Evolutionary conservation across 2,329 filamentous ascomycete genomes (phyloP).

Genomic region (Aspergillus flavus): DNA sequence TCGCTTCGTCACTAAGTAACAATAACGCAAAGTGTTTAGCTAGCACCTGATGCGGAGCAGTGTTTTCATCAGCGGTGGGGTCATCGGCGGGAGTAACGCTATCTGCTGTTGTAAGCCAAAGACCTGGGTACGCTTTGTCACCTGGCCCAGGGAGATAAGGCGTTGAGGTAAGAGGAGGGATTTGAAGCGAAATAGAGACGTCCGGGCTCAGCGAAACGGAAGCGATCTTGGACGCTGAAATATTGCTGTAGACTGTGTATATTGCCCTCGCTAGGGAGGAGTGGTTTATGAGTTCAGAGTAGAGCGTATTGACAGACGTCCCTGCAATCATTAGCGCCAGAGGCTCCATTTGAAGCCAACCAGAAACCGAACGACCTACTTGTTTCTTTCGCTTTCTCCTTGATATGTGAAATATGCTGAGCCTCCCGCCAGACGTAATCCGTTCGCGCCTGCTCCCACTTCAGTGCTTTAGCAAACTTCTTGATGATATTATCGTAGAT

Average conservation of each 20-base stretch:
- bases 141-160: slow-evolving; percentile 71
- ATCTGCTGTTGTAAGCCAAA: slow-evolving; percentile 88
- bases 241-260: slow-evolving; percentile 76
- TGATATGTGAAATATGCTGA: slow-evolving; percentile 76
- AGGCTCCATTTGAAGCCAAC: neutral
- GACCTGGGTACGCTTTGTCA: slow-evolving; percentile 69
- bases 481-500: slow-evolving; percentile 89
- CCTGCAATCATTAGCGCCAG: slow-evolving; percentile 29
- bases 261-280: slow-evolving; percentile 83
- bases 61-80: slow-evolving; percentile 59
- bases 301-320: slow-evolving; percentile 40
- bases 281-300: slow-evolving; percentile 52
- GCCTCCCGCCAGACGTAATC: slow-evolving; percentile 93
- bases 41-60: slow-evolving; percentile 57
- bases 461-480: slow-evolving; percentile 88
- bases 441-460: slow-evolving; percentile 86
- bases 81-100: slow-evolving; percentile 73
- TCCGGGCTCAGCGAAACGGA: slow-evolving; percentile 73
- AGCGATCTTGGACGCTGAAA: slow-evolving; percentile 83
- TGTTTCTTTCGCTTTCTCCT: slow-evolving; percentile 75
- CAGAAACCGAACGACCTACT: slow-evolving; percentile 27
- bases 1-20: slow-evolving; percentile 79
- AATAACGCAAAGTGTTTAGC: slow-evolving; percentile 87
- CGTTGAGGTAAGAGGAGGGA: slow-evolving; percentile 66
- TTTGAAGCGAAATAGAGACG: slow-evolving; percentile 64